Base-by-base conservation (phyloP, 2,329 filamentous ascomycete genomes). In the Ustilaginoidea virens region DNA sequence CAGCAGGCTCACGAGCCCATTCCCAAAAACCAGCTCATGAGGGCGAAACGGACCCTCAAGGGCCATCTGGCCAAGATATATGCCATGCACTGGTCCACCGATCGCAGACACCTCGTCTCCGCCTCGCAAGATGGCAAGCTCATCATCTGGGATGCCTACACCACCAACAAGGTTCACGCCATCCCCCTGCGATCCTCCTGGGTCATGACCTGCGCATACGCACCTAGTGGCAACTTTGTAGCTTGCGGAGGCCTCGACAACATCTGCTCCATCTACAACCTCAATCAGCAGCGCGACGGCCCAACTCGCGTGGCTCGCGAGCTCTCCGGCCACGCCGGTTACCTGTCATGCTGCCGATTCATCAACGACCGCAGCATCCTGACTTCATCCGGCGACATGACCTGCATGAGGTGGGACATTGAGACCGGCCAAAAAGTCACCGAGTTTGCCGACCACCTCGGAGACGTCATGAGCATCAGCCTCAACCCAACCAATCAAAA, bases 161-260 rank as follows among this genome's bases (percentile, higher is more conserved):
- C 87, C 40, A 96, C 90, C 38, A 96, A 98, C 69, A 98, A 98
- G 59, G 90, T 98, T 37, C 90, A 98, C 59, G 90, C 90, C 54
- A 96, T 98, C 45, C 90, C 90, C 19, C 69, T 98, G 34, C 77
- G 90, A 39, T 96, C 90, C 10, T 98, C 90, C 10, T 98, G 90
- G 90, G 90, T 98, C 58, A 98, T 98, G 90, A 98, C 90, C 41
- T 98, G 90, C 69, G 90, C 90, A 50, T 98, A 98, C 56, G 87
- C 90, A 36, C 90, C 90, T 9, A 93, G 85, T 51, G 90, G 90
- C 32, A 98, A 98, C 63, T 98, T 87, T 53, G 90, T 98, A 34
- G 90, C 90, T 32, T 98, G 90, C 53, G 90, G 90, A 69, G 90
- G 90, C 65, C 72, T 96, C 39, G 90, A 98, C 61, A 98, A 98